Evolutionary conservation across 805 yeast species (phyloP).

Genomic region (Candida hispaniensis): DNA sequence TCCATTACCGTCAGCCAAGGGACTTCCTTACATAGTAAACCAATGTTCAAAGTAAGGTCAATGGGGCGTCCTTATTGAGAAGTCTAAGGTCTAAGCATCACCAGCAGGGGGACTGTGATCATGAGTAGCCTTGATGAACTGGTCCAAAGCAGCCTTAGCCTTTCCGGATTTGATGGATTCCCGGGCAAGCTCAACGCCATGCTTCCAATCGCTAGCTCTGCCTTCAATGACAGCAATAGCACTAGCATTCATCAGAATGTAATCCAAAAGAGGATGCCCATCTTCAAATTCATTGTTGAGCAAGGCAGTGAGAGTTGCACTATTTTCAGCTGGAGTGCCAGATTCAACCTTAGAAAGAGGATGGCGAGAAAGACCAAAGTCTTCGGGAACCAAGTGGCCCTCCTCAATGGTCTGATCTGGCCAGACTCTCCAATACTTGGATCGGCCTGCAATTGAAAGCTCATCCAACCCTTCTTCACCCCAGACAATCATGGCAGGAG

Average conservation of each 20-base stretch:
- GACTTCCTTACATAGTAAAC: too few species aligned
- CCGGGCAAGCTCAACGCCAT: constrained; percentile 68
- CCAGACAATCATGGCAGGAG: constrained; percentile 72
- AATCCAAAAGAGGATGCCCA: constrained; percentile 62
- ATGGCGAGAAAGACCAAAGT: constrained; percentile 75
- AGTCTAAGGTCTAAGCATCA: too few species aligned
- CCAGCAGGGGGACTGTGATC: too few species aligned
- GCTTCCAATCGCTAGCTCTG: constrained; percentile 52
- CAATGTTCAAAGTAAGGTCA: too few species aligned
- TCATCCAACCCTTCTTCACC: constrained; percentile 91
- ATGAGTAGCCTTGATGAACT: constrained; percentile 36
- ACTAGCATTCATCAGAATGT: constrained; percentile 80
- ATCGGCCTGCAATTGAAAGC: constrained; percentile 77
- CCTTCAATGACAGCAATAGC: constrained; percentile 79
- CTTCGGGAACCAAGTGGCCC: constrained; percentile 41
- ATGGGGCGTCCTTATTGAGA: too few species aligned
- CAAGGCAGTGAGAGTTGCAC: constrained; percentile 42
- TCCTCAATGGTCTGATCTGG: constrained; percentile 29
- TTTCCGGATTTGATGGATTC: constrained; percentile 54
- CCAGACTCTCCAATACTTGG: constrained; percentile 68
- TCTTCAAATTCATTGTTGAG: constrained; percentile 36
- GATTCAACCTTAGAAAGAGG: constrained; percentile 56
- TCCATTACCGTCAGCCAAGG: too few species aligned
- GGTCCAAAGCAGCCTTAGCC: constrained; percentile 50
- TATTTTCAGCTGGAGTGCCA: constrained; percentile 83